Percentiles rank a stretch among this genome's conserved stretches.
phyloP scores from a whole-genome alignment of 495 filamentous ascomycete genomes.

The Lichenothelia convexa region DNA sequence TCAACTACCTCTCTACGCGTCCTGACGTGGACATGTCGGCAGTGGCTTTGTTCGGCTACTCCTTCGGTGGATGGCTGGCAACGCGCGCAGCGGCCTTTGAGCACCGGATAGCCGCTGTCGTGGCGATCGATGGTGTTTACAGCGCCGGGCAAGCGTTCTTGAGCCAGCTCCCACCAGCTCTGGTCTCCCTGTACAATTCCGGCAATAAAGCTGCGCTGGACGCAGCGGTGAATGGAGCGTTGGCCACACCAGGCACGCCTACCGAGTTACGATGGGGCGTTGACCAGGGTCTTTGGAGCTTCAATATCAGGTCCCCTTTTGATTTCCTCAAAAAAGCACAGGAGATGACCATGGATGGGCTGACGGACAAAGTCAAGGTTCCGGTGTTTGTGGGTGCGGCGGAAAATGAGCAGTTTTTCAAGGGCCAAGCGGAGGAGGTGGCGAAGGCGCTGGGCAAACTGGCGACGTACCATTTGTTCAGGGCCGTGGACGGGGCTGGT shows the following conservation, averaged over 20 bases:
- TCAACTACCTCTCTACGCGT: constrained; percentile 24
- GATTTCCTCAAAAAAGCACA: constrained; percentile 13
- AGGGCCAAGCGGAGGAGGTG: constrained; percentile 18
- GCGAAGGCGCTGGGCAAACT: too few species aligned
- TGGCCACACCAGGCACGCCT: too few species aligned
- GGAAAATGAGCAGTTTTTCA: constrained; percentile 20
- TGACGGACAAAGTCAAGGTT: constrained; percentile 12
- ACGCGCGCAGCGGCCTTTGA: constrained; percentile 30
- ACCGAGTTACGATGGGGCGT: constrained; percentile 17
- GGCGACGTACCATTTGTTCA: too few species aligned
- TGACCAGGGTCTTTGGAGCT: constrained; percentile 25
- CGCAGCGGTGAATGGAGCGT: too few species aligned
- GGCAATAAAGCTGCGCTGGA: too few species aligned
- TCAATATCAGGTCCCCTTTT: constrained; percentile 18
- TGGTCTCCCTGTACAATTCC: not conserved
- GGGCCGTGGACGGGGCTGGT: too few species aligned
- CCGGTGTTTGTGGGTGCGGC: constrained; percentile 23
- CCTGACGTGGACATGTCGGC: constrained; percentile 14
- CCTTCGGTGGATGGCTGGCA: constrained; percentile 27
- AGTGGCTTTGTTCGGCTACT: constrained; percentile 22
- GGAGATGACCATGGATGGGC: constrained; percentile 12
- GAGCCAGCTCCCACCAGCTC: not conserved
- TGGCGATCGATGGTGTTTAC: constrained; percentile 24
- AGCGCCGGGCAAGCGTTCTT: constrained; percentile 9
- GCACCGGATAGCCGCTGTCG: constrained; percentile 23